Evolutionary conservation across 352 stramenopile species (phyloP).

Genomic region (Pythium volutum): DNA sequence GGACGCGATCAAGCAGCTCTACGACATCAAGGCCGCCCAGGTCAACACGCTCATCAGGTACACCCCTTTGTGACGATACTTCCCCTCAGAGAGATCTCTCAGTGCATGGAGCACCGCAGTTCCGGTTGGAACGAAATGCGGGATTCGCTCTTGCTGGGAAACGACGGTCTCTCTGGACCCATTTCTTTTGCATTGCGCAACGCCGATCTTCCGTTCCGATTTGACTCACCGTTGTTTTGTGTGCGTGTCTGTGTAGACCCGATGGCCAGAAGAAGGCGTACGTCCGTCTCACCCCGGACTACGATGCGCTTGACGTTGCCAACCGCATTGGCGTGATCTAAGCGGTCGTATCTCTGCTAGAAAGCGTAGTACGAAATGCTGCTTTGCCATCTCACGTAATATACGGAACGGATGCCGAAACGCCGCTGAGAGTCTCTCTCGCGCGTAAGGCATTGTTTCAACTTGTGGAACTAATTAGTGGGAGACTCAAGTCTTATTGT

Average conservation of each 20-base stretch:
- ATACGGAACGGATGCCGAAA: constrained; percentile 23
- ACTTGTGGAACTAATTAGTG: constrained; percentile 27
- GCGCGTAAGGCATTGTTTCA: constrained; percentile 18
- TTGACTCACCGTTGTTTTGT: constrained; percentile 26
- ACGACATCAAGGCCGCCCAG: constrained; percentile 99
- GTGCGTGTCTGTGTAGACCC: constrained; percentile 68
- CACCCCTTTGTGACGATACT: constrained; percentile 82
- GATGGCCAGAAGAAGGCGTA: constrained; percentile 99
- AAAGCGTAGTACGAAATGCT: constrained; percentile 38
- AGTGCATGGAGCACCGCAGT: constrained; percentile 18
- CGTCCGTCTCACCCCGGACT: constrained; percentile 97
- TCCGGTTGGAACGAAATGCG: constrained; percentile 26
- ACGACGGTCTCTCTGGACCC: constrained; percentile 13
- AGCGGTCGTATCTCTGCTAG: constrained; percentile 45
- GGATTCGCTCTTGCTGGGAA: constrained; percentile 16
- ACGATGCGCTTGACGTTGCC: constrained; percentile 99
- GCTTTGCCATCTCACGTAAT: constrained; percentile 66
- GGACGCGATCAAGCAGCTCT: constrained; percentile 98
- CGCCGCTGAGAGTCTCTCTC: constrained; percentile 27
- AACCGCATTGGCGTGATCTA: constrained; percentile 99
- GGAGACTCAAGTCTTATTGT: not conserved
- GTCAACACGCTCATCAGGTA: constrained; percentile 99
- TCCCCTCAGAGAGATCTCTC: constrained; percentile 9
- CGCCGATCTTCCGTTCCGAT: not conserved
- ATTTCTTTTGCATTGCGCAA: not conserved